A percentile compares a stretch with the other conserved stretches of the same genome.
Evolutionary conservation across 2,329 filamentous ascomycete species (phyloP).

Genomic region (Pseudonectria buxi): DNA sequence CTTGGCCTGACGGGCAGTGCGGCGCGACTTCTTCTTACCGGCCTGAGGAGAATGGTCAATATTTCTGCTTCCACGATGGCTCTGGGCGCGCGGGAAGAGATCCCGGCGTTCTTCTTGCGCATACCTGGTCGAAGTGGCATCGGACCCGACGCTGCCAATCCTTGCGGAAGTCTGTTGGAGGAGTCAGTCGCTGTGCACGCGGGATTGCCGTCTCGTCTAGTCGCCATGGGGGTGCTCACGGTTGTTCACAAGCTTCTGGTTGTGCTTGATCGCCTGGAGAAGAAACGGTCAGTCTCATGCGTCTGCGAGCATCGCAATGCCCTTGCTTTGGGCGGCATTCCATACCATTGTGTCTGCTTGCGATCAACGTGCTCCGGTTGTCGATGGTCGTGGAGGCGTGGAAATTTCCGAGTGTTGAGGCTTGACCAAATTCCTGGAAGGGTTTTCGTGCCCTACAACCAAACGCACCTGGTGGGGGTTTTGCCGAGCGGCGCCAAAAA

Average conservation of each 20-base stretch:
- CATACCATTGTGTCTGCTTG: conserved; percentile 50
- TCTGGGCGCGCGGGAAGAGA: conserved; percentile 9
- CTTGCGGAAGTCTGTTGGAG: conserved; percentile 83
- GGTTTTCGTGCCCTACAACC: conserved; percentile 36
- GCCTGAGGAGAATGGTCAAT: conserved; percentile 53
- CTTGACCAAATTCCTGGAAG: conserved; percentile 35
- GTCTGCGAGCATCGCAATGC: conserved; percentile 11
- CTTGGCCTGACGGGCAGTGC: conserved; percentile 88
- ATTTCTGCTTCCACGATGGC: conserved; percentile 18
- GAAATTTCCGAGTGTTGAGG: conserved; percentile 32
- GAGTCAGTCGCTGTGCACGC: conserved; percentile 33
- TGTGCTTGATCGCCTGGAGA: conserved; percentile 93
- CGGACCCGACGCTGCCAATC: conserved; percentile 99
- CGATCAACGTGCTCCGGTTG: conserved; percentile 42
- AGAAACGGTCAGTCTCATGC: conserved; percentile 25
- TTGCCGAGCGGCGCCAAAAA: conserved; percentile 8
- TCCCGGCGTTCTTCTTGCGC: conserved; percentile 17
- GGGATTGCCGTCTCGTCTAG: conserved; percentile 20
- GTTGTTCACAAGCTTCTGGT: conserved; percentile 97
- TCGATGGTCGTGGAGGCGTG: conserved; percentile 35
- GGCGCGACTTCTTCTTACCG: conserved; percentile 91
- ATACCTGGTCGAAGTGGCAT: conserved; percentile 99
- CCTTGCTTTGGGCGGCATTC: conserved; percentile 15
- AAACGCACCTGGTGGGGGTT: conserved; percentile 29
- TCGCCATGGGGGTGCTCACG: conserved; percentile 52